Evolutionary conservation across 2,329 filamentous ascomycete species (phyloP), one percentile per base, ranked within the genome.

Genomic region (Aspergillus fructus): DNA sequence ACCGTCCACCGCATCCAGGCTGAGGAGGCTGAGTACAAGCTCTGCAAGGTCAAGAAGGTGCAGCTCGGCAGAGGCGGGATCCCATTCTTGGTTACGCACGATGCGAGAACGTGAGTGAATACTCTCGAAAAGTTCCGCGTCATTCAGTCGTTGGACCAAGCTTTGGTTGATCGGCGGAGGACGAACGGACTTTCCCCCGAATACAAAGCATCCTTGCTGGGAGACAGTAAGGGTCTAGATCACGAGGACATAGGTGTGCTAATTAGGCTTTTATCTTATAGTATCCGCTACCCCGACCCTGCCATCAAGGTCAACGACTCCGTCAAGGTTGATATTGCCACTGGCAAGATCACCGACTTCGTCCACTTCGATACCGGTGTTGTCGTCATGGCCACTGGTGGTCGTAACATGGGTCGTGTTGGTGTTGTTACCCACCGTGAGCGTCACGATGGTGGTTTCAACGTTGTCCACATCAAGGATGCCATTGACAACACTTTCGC

Each of bases 11-110:
- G 94, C 78, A 97, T 99, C 84, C 93, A 96, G 81, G 83, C 87
- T 71, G 94, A 97, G 86, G 94, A 99, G 90, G 93, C 93, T 73
- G 89, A 94, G 85, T 99, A 97, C 91, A 99, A 99, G 90, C 87
- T 99, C 74, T 93, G 93, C 86, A 99, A 97, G 88, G 94, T 99
- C 85, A 97, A 97, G 91, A 90, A 93, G 76, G 94, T 99, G 65
- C 94, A 99, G 86, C 88, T 99, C 75, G 94, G 94, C 86, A 93
- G 92, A 83, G 96, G 94, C 83, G 94, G 93, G 85, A 96, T 99
- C 89, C 94, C 94, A 96, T 99, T 96, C 93, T 97, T 97, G 92
- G 94, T 99, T 91, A 99, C 94, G 93, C 94, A 99, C 91, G 94
- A 99, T 94, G 94, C 94, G 84, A 90, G 94, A 92, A 99, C 94